Conservation (phyloP, 2,329 filamentous ascomycete species). For the Fusarium virguliforme region DNA sequence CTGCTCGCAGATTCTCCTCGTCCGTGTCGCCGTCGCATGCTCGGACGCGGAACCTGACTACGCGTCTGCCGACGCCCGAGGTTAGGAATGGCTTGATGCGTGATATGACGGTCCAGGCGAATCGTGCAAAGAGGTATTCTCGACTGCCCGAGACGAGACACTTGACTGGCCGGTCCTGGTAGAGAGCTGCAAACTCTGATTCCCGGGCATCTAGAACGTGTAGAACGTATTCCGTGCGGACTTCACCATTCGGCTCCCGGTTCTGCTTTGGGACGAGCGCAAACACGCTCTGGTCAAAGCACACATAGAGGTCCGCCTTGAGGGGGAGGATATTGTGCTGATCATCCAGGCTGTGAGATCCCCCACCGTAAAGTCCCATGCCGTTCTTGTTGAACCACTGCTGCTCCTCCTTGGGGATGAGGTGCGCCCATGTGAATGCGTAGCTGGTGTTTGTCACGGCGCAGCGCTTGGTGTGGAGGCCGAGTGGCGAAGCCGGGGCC, state of each 20-base stretch:
- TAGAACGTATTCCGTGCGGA: slow-evolving; percentile 26
- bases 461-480: slow-evolving; percentile 26
- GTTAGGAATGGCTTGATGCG: slow-evolving; percentile 36
- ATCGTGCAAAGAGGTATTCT: slow-evolving; percentile 33
- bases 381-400: slow-evolving; percentile 44
- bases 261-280: slow-evolving; percentile 31
- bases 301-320: slow-evolving; percentile 42
- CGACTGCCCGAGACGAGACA: slow-evolving; percentile 30
- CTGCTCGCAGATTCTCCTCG: slow-evolving; percentile 25
- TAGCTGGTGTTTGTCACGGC: slow-evolving; percentile 44
- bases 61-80: slow-evolving; percentile 31
- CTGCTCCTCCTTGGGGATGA: slow-evolving; percentile 39
- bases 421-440: slow-evolving; percentile 40
- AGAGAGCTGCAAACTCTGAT: slow-evolving; percentile 38
- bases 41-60: slow-evolving; percentile 25
- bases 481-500: slow-evolving; percentile 6
- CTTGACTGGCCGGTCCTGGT: slow-evolving; percentile 31
- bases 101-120: slow-evolving; percentile 38
- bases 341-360: slow-evolving; percentile 38
- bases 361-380: slow-evolving; percentile 40
- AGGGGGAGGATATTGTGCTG: slow-evolving; percentile 39
- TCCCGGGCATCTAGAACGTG: slow-evolving; percentile 31
- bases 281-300: slow-evolving; percentile 42
- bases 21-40: slow-evolving; percentile 25
- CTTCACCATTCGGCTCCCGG: slow-evolving; percentile 2